Conservation (phyloP, 129 eudicot genomes). For the Flaveria sonorensis region DNA sequence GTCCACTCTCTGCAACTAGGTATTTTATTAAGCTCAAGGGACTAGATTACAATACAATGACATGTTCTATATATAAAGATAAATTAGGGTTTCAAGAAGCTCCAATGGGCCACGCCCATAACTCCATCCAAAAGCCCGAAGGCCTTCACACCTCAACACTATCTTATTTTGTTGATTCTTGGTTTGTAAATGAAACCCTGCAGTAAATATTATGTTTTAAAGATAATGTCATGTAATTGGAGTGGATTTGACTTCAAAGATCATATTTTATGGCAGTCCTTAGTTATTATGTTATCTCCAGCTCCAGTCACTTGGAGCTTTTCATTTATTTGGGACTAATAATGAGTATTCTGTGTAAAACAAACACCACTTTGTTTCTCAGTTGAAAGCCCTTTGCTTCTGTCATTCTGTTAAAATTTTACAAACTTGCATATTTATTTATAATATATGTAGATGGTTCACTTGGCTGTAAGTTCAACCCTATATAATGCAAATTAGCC, state of each 20-base stretch:
- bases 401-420: constrained; percentile 1
- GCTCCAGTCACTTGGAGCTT: not conserved
- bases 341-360: not conserved
- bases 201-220: not conserved
- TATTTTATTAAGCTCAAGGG: no score
- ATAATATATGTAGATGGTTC: not conserved
- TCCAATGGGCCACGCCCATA: no score
- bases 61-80: no score
- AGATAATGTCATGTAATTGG: not conserved
- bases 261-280: constrained; percentile 2
- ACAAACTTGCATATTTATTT: not conserved
- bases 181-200: not conserved
- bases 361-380: not conserved
- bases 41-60: no score
- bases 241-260: constrained; percentile 11
- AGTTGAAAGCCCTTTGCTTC: not conserved
- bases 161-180: not conserved
- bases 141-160: no score
- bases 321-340: not conserved
- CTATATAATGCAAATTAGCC: not conserved
- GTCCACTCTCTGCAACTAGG: no score
- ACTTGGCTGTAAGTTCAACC: constrained; percentile 1
- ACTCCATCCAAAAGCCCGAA: no score
- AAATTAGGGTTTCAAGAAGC: no score
- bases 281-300: not conserved